Evolutionary conservation across 192 early-diverging fungal species (phyloP).

Genomic region (Helicostylum pulchrum): DNA sequence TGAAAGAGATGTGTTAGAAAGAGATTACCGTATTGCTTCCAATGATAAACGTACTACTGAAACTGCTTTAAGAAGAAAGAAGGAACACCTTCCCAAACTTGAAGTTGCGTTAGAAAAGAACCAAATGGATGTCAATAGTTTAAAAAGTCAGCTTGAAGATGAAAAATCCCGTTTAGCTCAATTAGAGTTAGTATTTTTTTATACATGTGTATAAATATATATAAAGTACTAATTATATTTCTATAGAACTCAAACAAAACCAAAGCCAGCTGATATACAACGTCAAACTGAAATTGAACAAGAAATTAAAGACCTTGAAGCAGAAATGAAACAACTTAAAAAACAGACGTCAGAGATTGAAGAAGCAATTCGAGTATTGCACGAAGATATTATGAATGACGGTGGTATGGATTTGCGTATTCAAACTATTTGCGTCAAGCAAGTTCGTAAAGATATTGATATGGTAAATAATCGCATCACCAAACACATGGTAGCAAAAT

Average conservation of each 20-base stretch:
- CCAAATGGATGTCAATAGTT: slow-evolving; percentile 69
- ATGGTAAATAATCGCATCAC: slow-evolving; percentile 63
- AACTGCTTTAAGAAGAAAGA: slow-evolving; percentile 45
- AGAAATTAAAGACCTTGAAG: slow-evolving; percentile 44
- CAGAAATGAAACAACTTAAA: slow-evolving; percentile 49
- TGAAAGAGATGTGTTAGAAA: slow-evolving; percentile 58
- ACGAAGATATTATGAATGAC: slow-evolving; percentile 86
- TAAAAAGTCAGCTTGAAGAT: slow-evolving; percentile 64
- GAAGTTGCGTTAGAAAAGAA: slow-evolving; percentile 65
- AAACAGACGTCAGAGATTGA: slow-evolving; percentile 63
- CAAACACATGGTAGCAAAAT: slow-evolving; percentile 69
- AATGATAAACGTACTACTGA: slow-evolving; percentile 41
- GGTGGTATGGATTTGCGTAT: slow-evolving; percentile 84
- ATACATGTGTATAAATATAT: background rate
- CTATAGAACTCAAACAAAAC: slow-evolving; percentile 44
- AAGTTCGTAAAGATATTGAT: slow-evolving; percentile 74
- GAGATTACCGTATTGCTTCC: slow-evolving; percentile 46
- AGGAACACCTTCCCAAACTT: slow-evolving; percentile 51
- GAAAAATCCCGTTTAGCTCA: slow-evolving; percentile 60
- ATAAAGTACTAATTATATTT: background rate
- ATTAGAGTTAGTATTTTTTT: slow-evolving; percentile 43
- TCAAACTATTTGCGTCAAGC: slow-evolving; percentile 84
- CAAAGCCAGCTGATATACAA: slow-evolving; percentile 48
- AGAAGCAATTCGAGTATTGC: slow-evolving; percentile 73
- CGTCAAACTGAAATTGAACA: slow-evolving; percentile 51